Evolutionary conservation across 495 filamentous ascomycete species (phyloP).

Genomic region (Astrothelium subdiscretum): DNA sequence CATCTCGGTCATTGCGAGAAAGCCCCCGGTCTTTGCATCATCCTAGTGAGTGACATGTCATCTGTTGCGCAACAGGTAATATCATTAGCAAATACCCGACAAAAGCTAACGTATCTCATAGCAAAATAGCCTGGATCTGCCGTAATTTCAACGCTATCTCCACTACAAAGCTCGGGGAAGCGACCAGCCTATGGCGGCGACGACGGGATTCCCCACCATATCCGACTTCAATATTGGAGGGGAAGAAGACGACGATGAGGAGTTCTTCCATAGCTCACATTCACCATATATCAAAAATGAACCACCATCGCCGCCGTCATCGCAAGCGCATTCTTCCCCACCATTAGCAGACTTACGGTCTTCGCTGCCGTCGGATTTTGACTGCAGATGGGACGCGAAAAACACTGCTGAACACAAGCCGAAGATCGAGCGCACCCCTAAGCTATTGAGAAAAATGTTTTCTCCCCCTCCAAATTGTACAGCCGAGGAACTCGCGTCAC

Average conservation of each 20-base stretch:
- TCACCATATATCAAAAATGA: neutral
- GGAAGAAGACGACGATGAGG: neutral
- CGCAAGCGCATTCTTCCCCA: neutral
- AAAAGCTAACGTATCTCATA: no score
- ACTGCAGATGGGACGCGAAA: neutral
- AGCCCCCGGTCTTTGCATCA: no score
- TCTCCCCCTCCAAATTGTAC: neutral
- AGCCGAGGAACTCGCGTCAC: neutral
- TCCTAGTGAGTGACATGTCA: no score
- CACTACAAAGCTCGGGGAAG: no score
- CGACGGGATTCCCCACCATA: no score
- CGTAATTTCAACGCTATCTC: no score
- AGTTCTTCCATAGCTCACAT: neutral
- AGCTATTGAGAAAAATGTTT: neutral
- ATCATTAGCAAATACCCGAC: no score
- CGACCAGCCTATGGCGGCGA: no score
- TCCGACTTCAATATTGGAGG: no score
- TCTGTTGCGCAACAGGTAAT: no score
- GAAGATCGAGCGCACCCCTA: neutral
- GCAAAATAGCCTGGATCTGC: no score
- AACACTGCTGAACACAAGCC: neutral
- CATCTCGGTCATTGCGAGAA: no score
- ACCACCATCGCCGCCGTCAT: neutral
- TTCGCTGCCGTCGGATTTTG: neutral
- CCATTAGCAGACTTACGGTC: neutral